Evolutionary conservation across 23 red algal genomes (phyloP).

Genomic region (Gracilaria gracilis): DNA sequence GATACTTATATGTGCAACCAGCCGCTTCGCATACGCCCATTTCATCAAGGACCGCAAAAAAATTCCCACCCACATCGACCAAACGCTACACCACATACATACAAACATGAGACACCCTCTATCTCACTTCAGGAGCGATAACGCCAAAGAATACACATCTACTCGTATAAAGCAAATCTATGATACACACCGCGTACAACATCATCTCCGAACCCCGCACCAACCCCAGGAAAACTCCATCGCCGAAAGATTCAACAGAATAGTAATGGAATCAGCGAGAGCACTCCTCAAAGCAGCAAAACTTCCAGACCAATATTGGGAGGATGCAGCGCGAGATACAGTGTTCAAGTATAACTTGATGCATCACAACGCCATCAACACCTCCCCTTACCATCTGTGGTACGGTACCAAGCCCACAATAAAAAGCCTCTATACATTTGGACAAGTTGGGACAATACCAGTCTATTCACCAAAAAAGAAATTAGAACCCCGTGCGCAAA

Average conservation of each 20-base stretch:
- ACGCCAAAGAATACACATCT: constrained; percentile 46
- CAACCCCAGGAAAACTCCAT: constrained; percentile 35
- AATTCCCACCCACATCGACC: background rate
- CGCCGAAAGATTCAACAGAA: constrained; percentile 21
- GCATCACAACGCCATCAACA: background rate
- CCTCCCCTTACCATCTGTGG: constrained; percentile 8
- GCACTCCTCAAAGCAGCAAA: background rate
- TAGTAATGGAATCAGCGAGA: constrained; percentile 4
- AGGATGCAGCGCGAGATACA: constrained; percentile 14
- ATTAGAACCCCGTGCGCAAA: background rate
- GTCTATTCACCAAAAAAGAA: background rate
- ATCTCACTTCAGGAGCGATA: background rate
- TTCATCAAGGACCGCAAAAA: constrained; percentile 21
- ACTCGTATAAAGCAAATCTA: background rate
- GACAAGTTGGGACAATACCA: constrained; percentile 1
- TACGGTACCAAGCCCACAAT: background rate
- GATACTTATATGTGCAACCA: background rate
- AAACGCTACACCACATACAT: background rate
- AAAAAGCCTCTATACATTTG: background rate
- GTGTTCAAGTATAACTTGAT: constrained; percentile 35
- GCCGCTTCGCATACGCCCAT: background rate
- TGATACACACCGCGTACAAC: background rate
- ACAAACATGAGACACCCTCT: background rate
- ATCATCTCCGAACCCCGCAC: background rate
- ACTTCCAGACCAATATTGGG: background rate